phyloP scores from a whole-genome alignment of 2,329 filamentous ascomycete species.

The Geosmithia putterillii region DNA sequence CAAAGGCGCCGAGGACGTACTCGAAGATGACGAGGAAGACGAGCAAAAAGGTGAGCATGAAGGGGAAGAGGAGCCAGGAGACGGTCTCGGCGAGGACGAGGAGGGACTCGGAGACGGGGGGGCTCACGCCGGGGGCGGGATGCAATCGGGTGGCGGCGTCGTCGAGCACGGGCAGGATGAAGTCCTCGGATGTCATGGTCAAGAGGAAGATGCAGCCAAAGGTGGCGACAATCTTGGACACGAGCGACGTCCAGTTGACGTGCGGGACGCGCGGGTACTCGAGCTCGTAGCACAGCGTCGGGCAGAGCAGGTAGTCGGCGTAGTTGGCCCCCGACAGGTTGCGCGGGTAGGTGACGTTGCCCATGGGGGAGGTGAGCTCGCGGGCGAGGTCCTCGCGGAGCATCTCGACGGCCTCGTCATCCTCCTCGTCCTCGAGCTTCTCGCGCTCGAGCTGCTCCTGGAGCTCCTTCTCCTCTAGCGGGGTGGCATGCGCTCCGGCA shows the following conservation, averaged over 20 bases:
- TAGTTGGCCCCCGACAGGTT: slow-evolving; percentile 81
- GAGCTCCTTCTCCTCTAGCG: background rate
- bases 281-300: slow-evolving; percentile 93
- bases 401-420: slow-evolving; percentile 43
- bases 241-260: slow-evolving; percentile 71
- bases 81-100: slow-evolving; percentile 84
- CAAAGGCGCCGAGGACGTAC: slow-evolving; percentile 87
- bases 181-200: slow-evolving; percentile 84
- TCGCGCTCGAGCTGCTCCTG: background rate
- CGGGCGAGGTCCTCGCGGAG: slow-evolving; percentile 79
- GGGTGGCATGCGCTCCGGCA: background rate
- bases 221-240: slow-evolving; percentile 75
- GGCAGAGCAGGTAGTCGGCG: slow-evolving; percentile 77
- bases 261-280: slow-evolving; percentile 75
- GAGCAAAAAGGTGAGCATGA: slow-evolving; percentile 89
- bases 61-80: slow-evolving; percentile 85
- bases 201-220: slow-evolving; percentile 96
- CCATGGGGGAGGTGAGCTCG: slow-evolving; percentile 83
- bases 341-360: slow-evolving; percentile 76
- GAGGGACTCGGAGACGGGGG: slow-evolving; percentile 46
- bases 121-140: slow-evolving; percentile 13
- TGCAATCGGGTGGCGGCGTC: slow-evolving; percentile 51
- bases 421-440: slow-evolving; percentile 9
- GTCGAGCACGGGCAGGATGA: slow-evolving; percentile 79
- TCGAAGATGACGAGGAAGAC: slow-evolving; percentile 99